A percentile compares a stretch with the other conserved stretches of the same genome.
Conservation (phyloP, 257 asterid genomes). For the Orobanche coerulescens region DNA sequence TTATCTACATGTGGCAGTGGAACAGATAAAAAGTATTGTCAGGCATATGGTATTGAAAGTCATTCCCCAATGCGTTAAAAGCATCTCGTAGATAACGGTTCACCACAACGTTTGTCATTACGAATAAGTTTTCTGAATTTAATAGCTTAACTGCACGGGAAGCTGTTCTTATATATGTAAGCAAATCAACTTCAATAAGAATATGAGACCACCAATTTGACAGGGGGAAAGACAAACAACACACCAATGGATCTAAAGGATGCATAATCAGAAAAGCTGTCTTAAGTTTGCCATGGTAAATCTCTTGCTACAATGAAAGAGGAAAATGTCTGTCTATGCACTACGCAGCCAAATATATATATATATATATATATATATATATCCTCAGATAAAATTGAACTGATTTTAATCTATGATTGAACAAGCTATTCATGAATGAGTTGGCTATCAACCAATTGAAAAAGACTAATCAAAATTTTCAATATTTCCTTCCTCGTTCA, state of each 20-base stretch:
- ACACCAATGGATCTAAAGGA: background rate
- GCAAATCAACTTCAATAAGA: conserved; percentile 1
- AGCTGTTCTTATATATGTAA: too few species aligned
- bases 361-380: too few species aligned
- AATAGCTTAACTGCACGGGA: too few species aligned
- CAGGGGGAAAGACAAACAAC: background rate
- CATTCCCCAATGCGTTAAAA: background rate
- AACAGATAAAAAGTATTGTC: too few species aligned
- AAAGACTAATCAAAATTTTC: background rate
- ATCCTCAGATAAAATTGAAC: background rate
- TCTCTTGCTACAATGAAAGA: background rate
- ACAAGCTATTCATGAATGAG: background rate
- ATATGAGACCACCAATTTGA: too few species aligned
- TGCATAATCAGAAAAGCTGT: too few species aligned
- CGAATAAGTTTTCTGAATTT: too few species aligned
- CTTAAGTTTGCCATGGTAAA: too few species aligned
- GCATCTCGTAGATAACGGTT: background rate
- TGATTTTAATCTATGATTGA: background rate
- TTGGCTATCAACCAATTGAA: background rate
- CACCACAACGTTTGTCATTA: background rate
- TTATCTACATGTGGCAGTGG: too few species aligned
- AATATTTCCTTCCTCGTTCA: background rate
- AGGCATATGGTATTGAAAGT: too few species aligned
- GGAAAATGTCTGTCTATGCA: too few species aligned
- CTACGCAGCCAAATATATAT: too few species aligned